Base-by-base conservation (phyloP, 2,329 filamentous ascomycete genomes). In the Paracamarosporium sp. region DNA sequence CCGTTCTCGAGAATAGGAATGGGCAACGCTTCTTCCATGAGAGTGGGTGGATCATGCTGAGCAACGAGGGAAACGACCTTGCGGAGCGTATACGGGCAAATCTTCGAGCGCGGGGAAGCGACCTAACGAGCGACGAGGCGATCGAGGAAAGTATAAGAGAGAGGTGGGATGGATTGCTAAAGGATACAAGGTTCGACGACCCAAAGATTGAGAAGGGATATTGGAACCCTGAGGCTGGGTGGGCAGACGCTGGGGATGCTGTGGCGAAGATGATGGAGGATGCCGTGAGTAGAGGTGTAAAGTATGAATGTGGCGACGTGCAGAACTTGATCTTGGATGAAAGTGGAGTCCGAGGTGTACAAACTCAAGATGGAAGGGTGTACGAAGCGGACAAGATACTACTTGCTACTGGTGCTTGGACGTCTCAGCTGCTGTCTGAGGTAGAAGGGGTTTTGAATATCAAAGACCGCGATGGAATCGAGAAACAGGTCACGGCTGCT, bases 31-130 rank as follows among this genome's bases (percentile, higher is more conserved):
- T 81, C 54, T 89, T 87, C 67, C 84, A 88, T 68, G 81, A 85
- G 66, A 85, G 82, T 0, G 87, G 87, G 0, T 84, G 88, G 75
- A 81, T 86, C 54, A 85, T 80, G 76, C 82, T 86, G 66, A 84
- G 81, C 61, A 78, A 83, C 41, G 79, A 76, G 31, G 76, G 67
- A 1, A 77, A 79, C 55, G 77, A 81, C 44, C 79, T 85, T 56
- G 81, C 81, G 2, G 76, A 80, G 35, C 76, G 82, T 0, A 85
- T 88, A 36, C 76, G 83, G 12, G 71, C 80, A 58, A 85, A 87
- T 55, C 86, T 87, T 67, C 75, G 78, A 57, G 77, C 80, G 22
- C 55, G 68, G 24, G 69, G 68, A 3, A 69, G 73, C 4, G 74
- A 81, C 27, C 78, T 87, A 48, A 72, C 77, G 1, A 56, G 55